Evolutionary conservation across 2,329 filamentous ascomycete genomes (phyloP).

Genomic region (Sporothrix mexicana): DNA sequence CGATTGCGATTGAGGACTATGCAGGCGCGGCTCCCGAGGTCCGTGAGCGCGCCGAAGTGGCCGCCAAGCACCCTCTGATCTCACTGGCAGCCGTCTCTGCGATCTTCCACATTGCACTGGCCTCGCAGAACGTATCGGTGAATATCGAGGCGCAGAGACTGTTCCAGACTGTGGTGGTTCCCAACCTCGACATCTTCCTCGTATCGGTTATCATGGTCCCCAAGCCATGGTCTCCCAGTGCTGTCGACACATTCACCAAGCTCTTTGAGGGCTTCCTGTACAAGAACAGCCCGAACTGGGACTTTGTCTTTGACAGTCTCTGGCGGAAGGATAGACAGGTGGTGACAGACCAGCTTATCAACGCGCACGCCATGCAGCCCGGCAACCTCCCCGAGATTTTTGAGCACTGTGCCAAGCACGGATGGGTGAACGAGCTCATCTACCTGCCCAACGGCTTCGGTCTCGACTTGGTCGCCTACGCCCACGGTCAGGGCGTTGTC

Average conservation of each 20-base stretch:
- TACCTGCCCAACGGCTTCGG: conserved; percentile 82
- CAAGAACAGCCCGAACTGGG: conserved; percentile 76
- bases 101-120: conserved; percentile 69
- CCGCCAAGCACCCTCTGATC: conserved; percentile 83
- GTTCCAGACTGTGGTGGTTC: conserved; percentile 70
- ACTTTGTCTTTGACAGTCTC: conserved; percentile 87
- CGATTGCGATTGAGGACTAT: conserved; percentile 70
- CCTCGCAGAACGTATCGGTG: conserved; percentile 65
- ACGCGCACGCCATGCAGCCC: conserved; percentile 73
- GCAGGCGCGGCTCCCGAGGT: conserved; percentile 56
- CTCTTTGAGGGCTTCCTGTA: conserved; percentile 83
- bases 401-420: conserved; percentile 79
- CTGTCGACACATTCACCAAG: conserved; percentile 75
- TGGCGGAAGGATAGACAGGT: conserved; percentile 91
- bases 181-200: conserved; percentile 78
- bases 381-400: conserved; percentile 72
- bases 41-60: conserved; percentile 61
- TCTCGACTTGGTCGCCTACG: conserved; percentile 83
- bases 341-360: conserved; percentile 80
- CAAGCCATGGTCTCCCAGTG: conserved; percentile 76
- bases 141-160: conserved; percentile 68
- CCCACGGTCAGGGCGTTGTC: conserved; percentile 79
- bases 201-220: conserved; percentile 78
- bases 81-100: conserved; percentile 82
- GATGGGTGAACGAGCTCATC: conserved; percentile 83